Evolutionary conservation across 2,329 filamentous ascomycete species (phyloP), one percentile per base, ranked within the genome.

Genomic region (Trichoderma sp.): DNA sequence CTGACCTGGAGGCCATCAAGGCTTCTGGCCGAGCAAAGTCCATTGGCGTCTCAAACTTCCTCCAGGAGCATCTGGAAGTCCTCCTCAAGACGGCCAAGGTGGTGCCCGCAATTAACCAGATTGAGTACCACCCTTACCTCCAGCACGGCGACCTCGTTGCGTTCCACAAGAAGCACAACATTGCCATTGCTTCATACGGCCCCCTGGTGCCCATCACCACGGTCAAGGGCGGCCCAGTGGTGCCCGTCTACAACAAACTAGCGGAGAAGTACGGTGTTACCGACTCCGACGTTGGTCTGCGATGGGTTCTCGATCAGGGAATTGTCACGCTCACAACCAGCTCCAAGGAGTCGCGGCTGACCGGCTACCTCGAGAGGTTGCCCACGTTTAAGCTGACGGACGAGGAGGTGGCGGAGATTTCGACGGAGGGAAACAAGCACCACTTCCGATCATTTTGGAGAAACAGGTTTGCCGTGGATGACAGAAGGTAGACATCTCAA

Each of bases 41-140:
- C 67, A 93, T 95, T 72, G 92, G 92, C 61, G 89, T 95, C 15
- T 92, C 89, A 74, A 95, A 94, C 81, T 94, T 91, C 74, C 74
- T 86, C 35, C 79, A 83, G 72, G 74, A 79, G 52, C 80, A 90
- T 71, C 78, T 90, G 22, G 84, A 89, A 75, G 74, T 79, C 3
- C 75, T 89, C 50, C 80, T 90, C 2, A 76, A 84, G 75, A 87
- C 87, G 5, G 88, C 89, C 60, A 85, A 84, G 72, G 76, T 90
- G 69, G 76, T 81, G 3, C 92, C 92, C 0, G 88, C 86, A 7
- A 85, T 91, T 70, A 94, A 94, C 80, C 92, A 95, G 83, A 91
- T 94, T 74, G 92, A 94, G 81, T 89, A 87, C 74, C 90, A 95
- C 78, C 91, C 92, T 0, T 92, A 92, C 76, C 82, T 91, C 61